Conservation (phyloP, 1,284 basidiomycete species). For the Chalciporus piperatoides region DNA sequence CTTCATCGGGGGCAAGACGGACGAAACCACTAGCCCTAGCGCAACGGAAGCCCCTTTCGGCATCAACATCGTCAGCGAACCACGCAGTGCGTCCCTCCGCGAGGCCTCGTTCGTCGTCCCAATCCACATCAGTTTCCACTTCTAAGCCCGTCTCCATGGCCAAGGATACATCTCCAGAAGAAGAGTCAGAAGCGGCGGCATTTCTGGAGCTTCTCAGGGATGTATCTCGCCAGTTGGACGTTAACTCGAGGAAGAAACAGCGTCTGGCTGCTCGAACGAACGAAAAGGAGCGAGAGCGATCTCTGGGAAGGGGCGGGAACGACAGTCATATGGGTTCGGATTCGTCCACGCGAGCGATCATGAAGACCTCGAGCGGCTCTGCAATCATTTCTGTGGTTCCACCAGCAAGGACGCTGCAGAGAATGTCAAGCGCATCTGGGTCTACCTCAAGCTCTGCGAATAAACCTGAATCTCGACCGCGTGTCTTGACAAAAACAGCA, state of each 20-base stretch:
- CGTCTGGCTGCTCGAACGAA: slow-evolving; percentile 7
- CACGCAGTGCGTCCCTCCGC: slow-evolving; percentile 7
- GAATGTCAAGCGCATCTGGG: background rate
- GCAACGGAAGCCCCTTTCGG: slow-evolving; percentile 17
- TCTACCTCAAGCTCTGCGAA: background rate
- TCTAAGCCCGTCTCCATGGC: background rate
- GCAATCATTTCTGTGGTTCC: slow-evolving; percentile 9
- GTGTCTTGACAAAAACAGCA: slow-evolving; percentile 10
- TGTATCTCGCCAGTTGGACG: slow-evolving; percentile 22
- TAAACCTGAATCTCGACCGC: slow-evolving; percentile 9
- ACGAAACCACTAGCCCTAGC: slow-evolving; percentile 5
- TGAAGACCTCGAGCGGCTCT: slow-evolving; percentile 24
- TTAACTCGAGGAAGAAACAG: slow-evolving; percentile 28
- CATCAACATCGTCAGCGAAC: slow-evolving; percentile 22
- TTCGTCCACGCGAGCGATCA: slow-evolving; percentile 9
- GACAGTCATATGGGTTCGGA: background rate
- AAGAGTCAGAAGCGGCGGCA: slow-evolving; percentile 21
- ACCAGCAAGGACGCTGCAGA: slow-evolving; percentile 1
- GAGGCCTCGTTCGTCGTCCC: slow-evolving; percentile 23
- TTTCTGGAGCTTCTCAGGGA: slow-evolving; percentile 27
- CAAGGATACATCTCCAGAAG: slow-evolving; percentile 13
- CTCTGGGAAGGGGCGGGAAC: background rate
- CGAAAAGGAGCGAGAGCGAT: slow-evolving; percentile 11
- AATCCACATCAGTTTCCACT: slow-evolving; percentile 9
- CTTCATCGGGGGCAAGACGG: slow-evolving; percentile 8